A percentile compares a stretch with the other conserved stretches of the same genome.
These are phyloP conservation scores for Boletus sensibilis DNA, from an alignment of 768 basidiomycete species.

Conservation along the genomic window DNA sequence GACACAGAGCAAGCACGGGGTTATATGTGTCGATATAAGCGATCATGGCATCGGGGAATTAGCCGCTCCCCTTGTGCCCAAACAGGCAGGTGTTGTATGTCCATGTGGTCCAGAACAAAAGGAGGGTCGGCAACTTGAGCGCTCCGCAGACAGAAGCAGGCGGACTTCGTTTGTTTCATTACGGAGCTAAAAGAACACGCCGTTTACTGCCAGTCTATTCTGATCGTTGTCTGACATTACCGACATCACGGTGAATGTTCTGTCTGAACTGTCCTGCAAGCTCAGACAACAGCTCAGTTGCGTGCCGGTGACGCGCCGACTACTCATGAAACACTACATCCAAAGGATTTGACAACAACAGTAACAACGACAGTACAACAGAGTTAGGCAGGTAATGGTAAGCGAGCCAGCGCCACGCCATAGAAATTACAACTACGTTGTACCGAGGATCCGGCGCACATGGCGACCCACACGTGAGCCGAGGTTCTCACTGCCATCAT, in stretches of 20 bases:
- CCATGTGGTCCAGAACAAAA: conserved; percentile 29
- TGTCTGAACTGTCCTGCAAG: neutral
- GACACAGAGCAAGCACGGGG: neutral
- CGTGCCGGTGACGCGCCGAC: neutral
- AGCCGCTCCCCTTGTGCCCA: conserved; percentile 26
- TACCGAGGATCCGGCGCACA: conserved; percentile 30
- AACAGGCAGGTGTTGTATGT: conserved; percentile 33
- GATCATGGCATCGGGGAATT: conserved; percentile 1
- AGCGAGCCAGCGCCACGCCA: conserved; percentile 20
- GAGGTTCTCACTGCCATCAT: conserved; percentile 9
- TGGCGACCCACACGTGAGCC: conserved; percentile 28
- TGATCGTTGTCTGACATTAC: neutral
- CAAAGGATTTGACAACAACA: neutral
- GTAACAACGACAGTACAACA: neutral
- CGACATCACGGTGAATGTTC: neutral
- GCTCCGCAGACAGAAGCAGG: neutral
- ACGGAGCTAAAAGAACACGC: conserved; percentile 16
- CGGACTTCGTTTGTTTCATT: conserved; percentile 13
- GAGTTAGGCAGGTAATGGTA: neutral
- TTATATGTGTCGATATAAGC: conserved; percentile 17
- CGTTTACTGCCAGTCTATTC: neutral
- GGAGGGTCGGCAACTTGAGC: conserved; percentile 14
- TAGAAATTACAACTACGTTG: neutral
- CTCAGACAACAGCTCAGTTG: conserved; percentile 13
- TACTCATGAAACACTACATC: neutral